Conservation (phyloP, 2,329 filamentous ascomycete genomes). For the Phaeophleospora eucalypticola region DNA sequence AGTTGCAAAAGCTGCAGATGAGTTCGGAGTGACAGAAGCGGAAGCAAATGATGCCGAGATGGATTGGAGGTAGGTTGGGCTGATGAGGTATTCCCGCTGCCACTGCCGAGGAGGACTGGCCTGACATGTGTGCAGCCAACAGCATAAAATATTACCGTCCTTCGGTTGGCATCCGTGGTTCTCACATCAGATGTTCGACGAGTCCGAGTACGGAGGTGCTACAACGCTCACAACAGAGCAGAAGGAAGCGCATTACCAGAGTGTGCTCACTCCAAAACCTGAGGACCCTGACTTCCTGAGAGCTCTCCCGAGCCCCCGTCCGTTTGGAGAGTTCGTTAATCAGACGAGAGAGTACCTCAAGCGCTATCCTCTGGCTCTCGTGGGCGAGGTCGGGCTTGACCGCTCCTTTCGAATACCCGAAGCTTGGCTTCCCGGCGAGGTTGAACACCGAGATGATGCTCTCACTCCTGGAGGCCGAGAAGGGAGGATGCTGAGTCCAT, state of each 20-base stretch:
- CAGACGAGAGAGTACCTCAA: constrained; percentile 55
- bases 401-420: constrained; percentile 70
- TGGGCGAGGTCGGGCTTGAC: constrained; percentile 76
- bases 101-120: not conserved
- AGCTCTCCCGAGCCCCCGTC: constrained; percentile 56
- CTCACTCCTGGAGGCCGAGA: constrained; percentile 68
- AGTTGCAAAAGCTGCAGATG: constrained; percentile 58
- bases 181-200: constrained; percentile 69
- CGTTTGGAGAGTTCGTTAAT: constrained; percentile 56
- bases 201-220: constrained; percentile 38
- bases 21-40: constrained; percentile 45
- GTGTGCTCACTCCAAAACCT: constrained; percentile 59
- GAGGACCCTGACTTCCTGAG: constrained; percentile 48
- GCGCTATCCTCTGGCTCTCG: constrained; percentile 58
- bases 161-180: constrained; percentile 91
- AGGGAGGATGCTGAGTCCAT: constrained; percentile 62
- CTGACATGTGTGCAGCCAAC: constrained; percentile 11
- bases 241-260: constrained; percentile 59
- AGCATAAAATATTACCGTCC: constrained; percentile 58
- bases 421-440: constrained; percentile 45
- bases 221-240: constrained; percentile 38
- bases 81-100: constrained; percentile 13
- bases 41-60: constrained; percentile 17
- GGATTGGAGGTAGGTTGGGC: constrained; percentile 32
- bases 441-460: constrained; percentile 41